A percentile compares a stretch with the other conserved stretches of the same genome.
These are phyloP conservation scores for Penicillium waksmanii DNA, from an alignment of 495 filamentous ascomycete species.

Conservation along the genomic window DNA sequence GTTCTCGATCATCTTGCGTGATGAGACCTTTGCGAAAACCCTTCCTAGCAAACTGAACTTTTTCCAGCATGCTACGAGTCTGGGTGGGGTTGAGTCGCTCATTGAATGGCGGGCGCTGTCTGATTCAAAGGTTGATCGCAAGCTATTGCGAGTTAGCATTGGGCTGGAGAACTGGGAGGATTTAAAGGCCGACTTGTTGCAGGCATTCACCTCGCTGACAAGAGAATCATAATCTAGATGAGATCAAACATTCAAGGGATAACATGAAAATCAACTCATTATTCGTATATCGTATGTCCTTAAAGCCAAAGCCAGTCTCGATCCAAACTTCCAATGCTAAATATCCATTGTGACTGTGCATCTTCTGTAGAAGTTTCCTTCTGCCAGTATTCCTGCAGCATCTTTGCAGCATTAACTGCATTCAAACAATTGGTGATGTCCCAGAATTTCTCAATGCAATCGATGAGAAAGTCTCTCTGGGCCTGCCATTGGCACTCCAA, in stretches of 20 bases:
- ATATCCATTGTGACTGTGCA: conserved; percentile 38
- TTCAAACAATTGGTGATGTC: conserved; percentile 42
- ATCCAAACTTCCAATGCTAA: conserved; percentile 38
- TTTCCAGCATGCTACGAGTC: conserved; percentile 88
- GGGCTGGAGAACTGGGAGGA: conserved; percentile 84
- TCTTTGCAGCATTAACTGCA: conserved; percentile 38
- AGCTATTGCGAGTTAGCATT: conserved; percentile 74
- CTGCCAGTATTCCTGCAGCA: conserved; percentile 35
- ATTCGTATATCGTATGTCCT: not conserved
- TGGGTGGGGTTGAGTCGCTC: conserved; percentile 89
- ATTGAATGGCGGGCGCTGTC: conserved; percentile 72
- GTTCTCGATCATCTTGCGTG: conserved; percentile 68
- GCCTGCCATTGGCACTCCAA: conserved; percentile 43
- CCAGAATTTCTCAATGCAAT: conserved; percentile 42
- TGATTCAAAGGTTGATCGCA: conserved; percentile 67
- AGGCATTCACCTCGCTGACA: conserved; percentile 52
- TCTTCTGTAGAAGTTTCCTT: conserved; percentile 14
- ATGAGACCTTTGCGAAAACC: conserved; percentile 57
- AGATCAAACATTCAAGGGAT: not conserved
- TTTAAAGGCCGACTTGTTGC: conserved; percentile 69
- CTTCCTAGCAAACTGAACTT: conserved; percentile 74
- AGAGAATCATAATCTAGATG: not conserved
- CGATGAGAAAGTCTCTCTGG: conserved; percentile 34
- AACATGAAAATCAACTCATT: not conserved
- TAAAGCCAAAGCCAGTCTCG: conserved; percentile 49